phyloP scores from a whole-genome alignment of 75 land plant species.

The Selaginella tamariscina region DNA sequence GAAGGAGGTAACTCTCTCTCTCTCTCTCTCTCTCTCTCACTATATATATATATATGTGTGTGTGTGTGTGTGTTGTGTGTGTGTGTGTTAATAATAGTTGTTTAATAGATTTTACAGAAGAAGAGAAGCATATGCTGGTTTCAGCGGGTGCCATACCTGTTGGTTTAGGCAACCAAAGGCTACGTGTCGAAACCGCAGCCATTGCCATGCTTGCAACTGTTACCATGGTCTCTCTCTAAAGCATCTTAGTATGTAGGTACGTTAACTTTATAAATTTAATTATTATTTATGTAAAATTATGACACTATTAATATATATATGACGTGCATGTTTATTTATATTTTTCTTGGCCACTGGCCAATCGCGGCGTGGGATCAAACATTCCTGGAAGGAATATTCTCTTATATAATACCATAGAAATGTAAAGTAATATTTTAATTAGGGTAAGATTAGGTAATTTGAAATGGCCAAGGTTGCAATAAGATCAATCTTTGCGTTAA shows the following conservation, averaged over 20 bases:
- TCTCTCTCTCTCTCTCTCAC: not conserved
- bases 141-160: conserved; percentile 70
- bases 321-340: no score
- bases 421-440: not conserved
- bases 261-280: no score
- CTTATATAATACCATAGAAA: not conserved
- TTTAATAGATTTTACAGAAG: conserved; percentile 58
- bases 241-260: no score
- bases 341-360: no score
- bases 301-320: no score
- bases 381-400: not conserved
- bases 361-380: no score
- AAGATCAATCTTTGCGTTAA: not conserved
- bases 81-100: no score
- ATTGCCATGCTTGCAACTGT: conserved; percentile 55
- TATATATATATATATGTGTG: not conserved
- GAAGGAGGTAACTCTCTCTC: conserved; percentile 66
- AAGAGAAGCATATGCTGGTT: conserved; percentile 40
- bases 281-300: no score
- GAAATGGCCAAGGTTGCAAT: not conserved
- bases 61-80: no score
- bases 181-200: conserved; percentile 89
- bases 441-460: not conserved
- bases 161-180: conserved; percentile 70
- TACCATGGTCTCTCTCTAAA: conserved; percentile 62